A percentile compares a stretch with the other conserved stretches of the same genome.
phyloP scores from a whole-genome alignment of 1,139 yeast species.

The Meyerozyma athensensis region DNA sequence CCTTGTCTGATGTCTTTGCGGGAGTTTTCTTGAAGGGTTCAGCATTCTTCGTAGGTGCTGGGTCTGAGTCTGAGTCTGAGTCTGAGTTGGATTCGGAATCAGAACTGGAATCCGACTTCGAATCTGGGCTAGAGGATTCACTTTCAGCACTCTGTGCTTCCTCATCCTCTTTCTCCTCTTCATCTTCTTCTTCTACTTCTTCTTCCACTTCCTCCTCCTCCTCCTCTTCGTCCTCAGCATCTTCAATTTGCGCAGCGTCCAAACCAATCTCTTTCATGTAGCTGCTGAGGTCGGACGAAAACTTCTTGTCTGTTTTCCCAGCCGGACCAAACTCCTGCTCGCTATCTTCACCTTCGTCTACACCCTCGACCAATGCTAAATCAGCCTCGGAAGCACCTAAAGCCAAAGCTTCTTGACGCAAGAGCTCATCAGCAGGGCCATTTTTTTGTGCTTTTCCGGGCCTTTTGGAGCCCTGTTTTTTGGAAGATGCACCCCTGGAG shows the following conservation, averaged over 20 bases:
- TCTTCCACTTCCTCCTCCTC: slow-evolving; percentile 23
- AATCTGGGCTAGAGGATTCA: slow-evolving; percentile 7
- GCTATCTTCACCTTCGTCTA: slow-evolving; percentile 54
- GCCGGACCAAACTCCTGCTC: slow-evolving; percentile 55
- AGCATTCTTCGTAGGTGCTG: not conserved
- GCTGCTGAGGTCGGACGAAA: slow-evolving; percentile 54
- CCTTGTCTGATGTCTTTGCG: slow-evolving; percentile 30
- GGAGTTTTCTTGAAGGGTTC: not conserved
- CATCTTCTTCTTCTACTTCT: slow-evolving; percentile 14
- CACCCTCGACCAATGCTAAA: slow-evolving; percentile 45
- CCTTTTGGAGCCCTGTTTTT: slow-evolving; percentile 15
- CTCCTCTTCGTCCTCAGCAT: slow-evolving; percentile 27
- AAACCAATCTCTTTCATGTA: slow-evolving; percentile 73
- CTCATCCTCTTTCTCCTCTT: slow-evolving; percentile 21
- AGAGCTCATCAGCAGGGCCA: slow-evolving; percentile 27
- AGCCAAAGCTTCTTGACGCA: slow-evolving; percentile 64
- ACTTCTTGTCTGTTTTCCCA: slow-evolving; percentile 38
- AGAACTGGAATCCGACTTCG: not conserved
- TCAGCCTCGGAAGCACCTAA: slow-evolving; percentile 71
- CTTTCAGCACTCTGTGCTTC: slow-evolving; percentile 22
- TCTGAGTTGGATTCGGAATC: not conserved
- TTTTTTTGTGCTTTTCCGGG: slow-evolving; percentile 13
- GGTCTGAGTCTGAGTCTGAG: not conserved
- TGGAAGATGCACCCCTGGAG: slow-evolving; percentile 13
- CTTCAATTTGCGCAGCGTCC: slow-evolving; percentile 33